Conservation (phyloP, 2,329 filamentous ascomycete genomes). For the Helotiales sp. region DNA sequence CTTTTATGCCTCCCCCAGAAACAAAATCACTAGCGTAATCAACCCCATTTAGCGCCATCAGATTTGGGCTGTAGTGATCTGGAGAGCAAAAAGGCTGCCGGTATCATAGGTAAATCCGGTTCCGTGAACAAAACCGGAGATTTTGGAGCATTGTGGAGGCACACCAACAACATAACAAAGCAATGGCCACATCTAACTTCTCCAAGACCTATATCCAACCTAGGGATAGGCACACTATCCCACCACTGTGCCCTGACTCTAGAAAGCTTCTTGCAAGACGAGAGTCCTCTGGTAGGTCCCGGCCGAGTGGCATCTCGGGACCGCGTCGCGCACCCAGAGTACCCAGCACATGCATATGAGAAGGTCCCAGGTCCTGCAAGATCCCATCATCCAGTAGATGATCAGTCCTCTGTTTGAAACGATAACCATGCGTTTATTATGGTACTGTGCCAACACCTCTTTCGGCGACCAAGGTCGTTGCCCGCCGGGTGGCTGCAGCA, state of each 20-base stretch:
- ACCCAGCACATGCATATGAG: background rate
- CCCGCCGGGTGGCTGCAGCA: background rate
- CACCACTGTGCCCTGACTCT: background rate
- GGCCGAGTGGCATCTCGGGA: background rate
- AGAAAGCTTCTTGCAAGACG: background rate
- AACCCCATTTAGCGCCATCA: too few relatives aligned
- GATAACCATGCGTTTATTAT: background rate
- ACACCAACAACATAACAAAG: too few relatives aligned
- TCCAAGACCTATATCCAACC: too few relatives aligned
- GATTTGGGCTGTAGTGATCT: too few relatives aligned
- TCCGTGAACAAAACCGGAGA: too few relatives aligned
- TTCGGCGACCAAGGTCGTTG: background rate
- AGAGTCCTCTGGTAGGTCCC: background rate
- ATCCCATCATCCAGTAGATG: background rate
- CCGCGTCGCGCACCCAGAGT: background rate
- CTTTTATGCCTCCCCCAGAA: background rate
- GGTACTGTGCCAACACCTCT: background rate
- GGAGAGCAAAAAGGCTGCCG: too few relatives aligned
- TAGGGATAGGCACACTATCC: too few relatives aligned
- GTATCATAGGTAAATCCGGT: too few relatives aligned
- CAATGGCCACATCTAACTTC: too few relatives aligned
- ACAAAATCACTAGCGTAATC: conserved; percentile 3
- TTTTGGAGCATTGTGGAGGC: too few relatives aligned
- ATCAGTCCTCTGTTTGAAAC: background rate
- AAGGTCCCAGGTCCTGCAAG: background rate